These are phyloP conservation scores for Styphnolobium japonicum DNA, from an alignment of 306 rosid species.

Conservation along the genomic window DNA sequence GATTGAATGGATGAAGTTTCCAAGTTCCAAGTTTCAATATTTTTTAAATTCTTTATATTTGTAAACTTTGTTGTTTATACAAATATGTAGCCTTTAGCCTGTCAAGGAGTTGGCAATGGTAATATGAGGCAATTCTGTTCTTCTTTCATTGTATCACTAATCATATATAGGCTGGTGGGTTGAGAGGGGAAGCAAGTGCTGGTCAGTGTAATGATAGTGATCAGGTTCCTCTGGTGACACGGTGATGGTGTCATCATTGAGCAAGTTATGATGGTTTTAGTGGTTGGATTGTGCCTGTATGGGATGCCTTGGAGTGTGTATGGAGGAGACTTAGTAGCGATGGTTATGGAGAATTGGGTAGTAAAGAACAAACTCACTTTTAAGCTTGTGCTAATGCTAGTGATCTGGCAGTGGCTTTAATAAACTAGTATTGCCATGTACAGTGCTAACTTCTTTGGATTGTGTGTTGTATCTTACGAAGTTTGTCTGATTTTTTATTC, in stretches of 20 bases:
- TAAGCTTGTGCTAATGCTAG: not conserved
- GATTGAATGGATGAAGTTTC: constrained; percentile 16
- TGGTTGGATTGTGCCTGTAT: not conserved
- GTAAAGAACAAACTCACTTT: not conserved
- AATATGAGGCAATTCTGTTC: not conserved
- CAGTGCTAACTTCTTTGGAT: not conserved
- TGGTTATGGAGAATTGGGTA: not conserved
- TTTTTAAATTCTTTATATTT: not conserved
- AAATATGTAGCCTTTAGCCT: constrained; percentile 3
- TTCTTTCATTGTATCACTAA: not conserved
- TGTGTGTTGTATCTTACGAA: not conserved
- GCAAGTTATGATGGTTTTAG: not conserved
- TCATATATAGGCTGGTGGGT: not conserved
- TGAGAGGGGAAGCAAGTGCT: constrained; percentile 6
- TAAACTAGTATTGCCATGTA: not conserved
- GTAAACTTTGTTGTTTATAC: not conserved
- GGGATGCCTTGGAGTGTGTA: not conserved
- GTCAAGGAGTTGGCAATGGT: not conserved
- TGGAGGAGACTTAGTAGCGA: not conserved
- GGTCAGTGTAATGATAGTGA: not conserved
- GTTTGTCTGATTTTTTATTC: not conserved
- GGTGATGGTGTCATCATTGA: constrained; percentile 2
- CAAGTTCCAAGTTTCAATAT: not conserved
- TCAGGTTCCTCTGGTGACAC: not conserved
- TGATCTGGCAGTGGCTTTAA: not conserved